Evolutionary conservation across 2,329 filamentous ascomycete species (phyloP), one percentile per base, ranked within the genome.

Genomic region (Raffaelea arxii): DNA sequence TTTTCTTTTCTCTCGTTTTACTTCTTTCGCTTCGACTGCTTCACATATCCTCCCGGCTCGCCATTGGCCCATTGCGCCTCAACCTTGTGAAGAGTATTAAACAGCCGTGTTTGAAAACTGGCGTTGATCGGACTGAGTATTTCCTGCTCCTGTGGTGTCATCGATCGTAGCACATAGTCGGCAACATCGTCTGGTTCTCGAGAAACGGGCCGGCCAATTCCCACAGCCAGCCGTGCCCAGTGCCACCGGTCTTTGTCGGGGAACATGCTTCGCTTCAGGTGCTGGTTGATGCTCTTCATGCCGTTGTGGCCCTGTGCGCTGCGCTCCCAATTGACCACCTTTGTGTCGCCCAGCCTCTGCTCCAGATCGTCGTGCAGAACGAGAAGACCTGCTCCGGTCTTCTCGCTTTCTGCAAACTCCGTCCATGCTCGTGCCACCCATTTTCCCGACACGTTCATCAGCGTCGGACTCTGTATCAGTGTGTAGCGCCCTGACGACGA

Each of bases 311-410:
- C 86, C 10, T 76, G 73, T 32, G 78, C 70, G 57, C 83, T 87
- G 46, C 72, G 64, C 3, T 72, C 70, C 60, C 84, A 87, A 22
- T 72, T 70, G 47, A 75, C 75, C 6, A 86, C 69, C 42, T 70
- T 77, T 14, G 94, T 73, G 30, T 74, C 72, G 0, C 89, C 89
- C 2, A 89, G 59, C 3, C 74, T 68, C 37, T 77, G 72, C 57
- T 96, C 90, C 27, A 97, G 66, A 61, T 97, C 91, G 61, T 97
- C 91, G 62, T 97, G 89, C 19, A 97, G 69, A 12, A 97, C 68
- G 0, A 97, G 78, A 16, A 98, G 64, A 19, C 67, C 49, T 6
- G 14, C 37, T 24, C 16, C 14, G 27, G 22, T 32, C 10, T 61
- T 50, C 52, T n/a, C 37, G 24, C 36, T 54, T 48, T 75, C 71